Percentiles rank a stretch among this genome's conserved stretches.
phyloP scores from a whole-genome alignment of 78 protist species.

The Dictyostelium brefeldianum region DNA sequence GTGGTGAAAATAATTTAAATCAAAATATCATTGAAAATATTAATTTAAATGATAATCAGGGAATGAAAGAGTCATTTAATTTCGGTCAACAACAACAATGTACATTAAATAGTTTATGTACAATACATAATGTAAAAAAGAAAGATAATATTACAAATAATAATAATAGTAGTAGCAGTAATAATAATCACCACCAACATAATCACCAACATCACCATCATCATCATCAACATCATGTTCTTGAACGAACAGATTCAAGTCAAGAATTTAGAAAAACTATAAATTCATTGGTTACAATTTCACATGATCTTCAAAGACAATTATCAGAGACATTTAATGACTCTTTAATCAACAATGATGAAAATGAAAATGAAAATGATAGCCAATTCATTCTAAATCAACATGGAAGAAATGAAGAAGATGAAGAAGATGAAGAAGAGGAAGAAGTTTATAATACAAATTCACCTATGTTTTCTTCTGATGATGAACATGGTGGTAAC shows the following conservation, averaged over 20 bases:
- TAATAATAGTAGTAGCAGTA: neutral
- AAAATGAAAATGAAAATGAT: neutral
- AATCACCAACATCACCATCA: too few species aligned
- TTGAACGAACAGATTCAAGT: too few species aligned
- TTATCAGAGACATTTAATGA: neutral
- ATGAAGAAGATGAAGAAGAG: neutral
- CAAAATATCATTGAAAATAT: neutral
- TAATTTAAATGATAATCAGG: neutral
- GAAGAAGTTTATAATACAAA: neutral
- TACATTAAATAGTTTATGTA: neutral
- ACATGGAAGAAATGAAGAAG: neutral
- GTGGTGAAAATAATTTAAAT: neutral
- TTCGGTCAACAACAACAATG: neutral
- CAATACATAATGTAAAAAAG: neutral
- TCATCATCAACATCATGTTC: too few species aligned
- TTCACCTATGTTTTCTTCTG: neutral
- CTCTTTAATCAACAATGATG: neutral
- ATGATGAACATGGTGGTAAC: neutral
- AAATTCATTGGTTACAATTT: neutral
- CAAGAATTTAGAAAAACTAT: conserved; percentile 5
- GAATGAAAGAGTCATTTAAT: neutral
- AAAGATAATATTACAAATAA: neutral
- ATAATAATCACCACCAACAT: too few species aligned
- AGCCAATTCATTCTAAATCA: neutral
- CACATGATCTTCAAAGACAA: neutral